Percentiles rank a stretch among this genome's conserved stretches.
These are phyloP conservation scores for Kondoa malvinella DNA, from an alignment of 768 basidiomycete species.

Conservation along the genomic window DNA sequence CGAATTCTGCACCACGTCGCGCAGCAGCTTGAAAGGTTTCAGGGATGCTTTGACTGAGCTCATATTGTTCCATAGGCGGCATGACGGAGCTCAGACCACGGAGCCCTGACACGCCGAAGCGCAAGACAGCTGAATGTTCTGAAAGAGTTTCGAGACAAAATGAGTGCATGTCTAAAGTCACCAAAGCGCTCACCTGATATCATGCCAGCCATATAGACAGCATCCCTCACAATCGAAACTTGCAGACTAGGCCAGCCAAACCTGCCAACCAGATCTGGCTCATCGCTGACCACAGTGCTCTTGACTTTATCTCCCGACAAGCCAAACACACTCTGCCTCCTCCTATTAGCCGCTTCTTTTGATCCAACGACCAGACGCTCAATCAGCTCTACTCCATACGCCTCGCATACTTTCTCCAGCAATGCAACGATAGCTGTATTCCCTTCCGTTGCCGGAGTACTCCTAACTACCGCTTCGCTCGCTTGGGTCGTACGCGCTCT, in stretches of 20 bases:
- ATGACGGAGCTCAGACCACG: conserved; percentile 54
- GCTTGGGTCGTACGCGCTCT: not conserved
- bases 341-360: not conserved
- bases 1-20: conserved; percentile 54
- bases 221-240: conserved; percentile 80
- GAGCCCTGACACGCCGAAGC: conserved; percentile 74
- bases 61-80: conserved; percentile 54
- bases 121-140: conserved; percentile 74
- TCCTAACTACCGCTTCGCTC: conserved; percentile 23
- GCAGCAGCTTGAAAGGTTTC: conserved; percentile 47
- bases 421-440: conserved; percentile 31
- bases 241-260: conserved; percentile 93
- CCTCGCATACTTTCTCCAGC: conserved; percentile 54
- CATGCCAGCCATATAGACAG: conserved; percentile 74
- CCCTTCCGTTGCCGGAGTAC: not conserved
- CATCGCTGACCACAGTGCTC: conserved; percentile 4
- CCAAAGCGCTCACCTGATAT: conserved; percentile 50
- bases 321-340: conserved; percentile 10
- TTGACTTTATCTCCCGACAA: conserved; percentile 12
- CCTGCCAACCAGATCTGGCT: conserved; percentile 27
- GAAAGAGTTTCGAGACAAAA: conserved; percentile 6
- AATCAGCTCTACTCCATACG: conserved; percentile 62
- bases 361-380: conserved; percentile 5
- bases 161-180: not conserved
- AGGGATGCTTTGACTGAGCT: conserved; percentile 22